Base-by-base conservation (phyloP, 148 eudicot species). In the Cornus controversa region DNA sequence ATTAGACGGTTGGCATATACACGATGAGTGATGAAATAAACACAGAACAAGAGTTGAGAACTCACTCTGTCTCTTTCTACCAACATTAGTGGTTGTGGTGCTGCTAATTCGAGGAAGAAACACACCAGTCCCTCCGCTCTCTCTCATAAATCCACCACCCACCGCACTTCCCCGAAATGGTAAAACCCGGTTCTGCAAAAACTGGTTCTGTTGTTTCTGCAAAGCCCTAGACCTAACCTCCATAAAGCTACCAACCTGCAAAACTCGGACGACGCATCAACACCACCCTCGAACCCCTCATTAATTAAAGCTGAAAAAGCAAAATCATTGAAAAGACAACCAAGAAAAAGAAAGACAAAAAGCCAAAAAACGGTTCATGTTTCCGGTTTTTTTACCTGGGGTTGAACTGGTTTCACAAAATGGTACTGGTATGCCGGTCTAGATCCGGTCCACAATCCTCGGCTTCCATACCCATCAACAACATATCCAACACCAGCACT, bases 121-220 rank as follows among this genome's bases (percentile, higher is more conserved):
- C 28, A 76, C 78, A 20, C 78, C 78, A 6, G 78, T 76, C 2
- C 78, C 78, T 4, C 66, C 37, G 34, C n/a, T 29, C 20, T 67
- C 65, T 50, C 78, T 67, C 8, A 20, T 66, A 45, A 6, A 53
- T 47, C 70, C 72, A 10, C 65, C 70, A 22, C 74, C 37, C 4
- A 47, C 16, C 36, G 64, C 37, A 31, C 14, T 27, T 8, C 14
- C 37, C 13, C 15, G 74, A 11, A 24, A 24, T 15, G 73, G 58
- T 2, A 42, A 47, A 10, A 70, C 29, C 74, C 63, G 74, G 74
- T 18, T 71, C 5, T 3, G 20, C 22, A 42, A 25, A 6, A 70
- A 27, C 34, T 28, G 63, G 64, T 18, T 71, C 24, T 31, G 71
- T 20, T 76, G 72, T n/a, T 22, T 31, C 40, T 50, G 29, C 65